phyloP scores from a whole-genome alignment of 176 grass and related monocot genomes.

The sorghum (Sorghum bicolor) region Sorghum_bicolor_NCBIv3 NC_012871.2:66865501-66866000 shows the following conservation, averaged over 20 bases:
- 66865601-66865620: constrained; percentile 90
- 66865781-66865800: neutral
- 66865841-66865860: constrained; percentile 3
- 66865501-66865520: constrained; percentile 29
- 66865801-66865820: neutral
- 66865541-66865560: constrained; percentile 94
- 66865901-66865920: neutral
- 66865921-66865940: constrained; percentile 2
- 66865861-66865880: neutral
- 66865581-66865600: constrained; percentile 88
- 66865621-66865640: constrained; percentile 78
- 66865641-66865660: constrained; percentile 44
- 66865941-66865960: constrained; percentile 11
- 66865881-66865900: constrained; percentile 4
- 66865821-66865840: neutral
- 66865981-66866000: constrained; percentile 12
- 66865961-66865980: neutral
- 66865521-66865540: constrained; percentile 6
- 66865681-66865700: constrained; percentile 55
- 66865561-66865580: constrained; percentile 91
- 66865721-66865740: constrained; percentile 10
- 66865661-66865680: constrained; percentile 29
- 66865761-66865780: neutral
- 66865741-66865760: constrained; percentile 12
- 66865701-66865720: constrained; percentile 47